Base-by-base conservation (phyloP, 257 asterid genomes). In the Solanum clarkiae region DNA sequence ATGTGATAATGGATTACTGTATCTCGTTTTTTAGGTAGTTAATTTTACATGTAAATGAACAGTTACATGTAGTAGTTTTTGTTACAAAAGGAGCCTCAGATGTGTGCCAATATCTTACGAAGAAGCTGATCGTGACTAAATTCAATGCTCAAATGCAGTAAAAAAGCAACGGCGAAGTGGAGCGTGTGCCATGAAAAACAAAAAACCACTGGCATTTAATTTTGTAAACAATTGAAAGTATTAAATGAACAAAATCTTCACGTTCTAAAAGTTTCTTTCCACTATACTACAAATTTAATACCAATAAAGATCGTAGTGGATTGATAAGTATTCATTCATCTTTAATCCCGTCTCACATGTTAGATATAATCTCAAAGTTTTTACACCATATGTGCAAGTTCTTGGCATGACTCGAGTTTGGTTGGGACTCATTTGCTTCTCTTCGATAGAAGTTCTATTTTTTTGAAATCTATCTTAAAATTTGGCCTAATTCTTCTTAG, bases 161-260 rank as follows among this genome's bases (percentile, higher is more conserved):
- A 24, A 32, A 54, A 55, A 0, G 16, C 45, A n/a, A 29, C 45
- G 84, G 86, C 47, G 80, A 40, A 84, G 22, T 29, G 87, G 55
- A 87, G 86, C 86, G 86, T 85, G 75, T 63, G 63, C 16, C 44
- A 47, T 84, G 69, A 42, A 75, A 84, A 75, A 8, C 42, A 36
- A 36, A 36, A 36, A 36, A 36, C 32, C 85, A 20, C 20, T 49
- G 40, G 14, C 17, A 32, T 68, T 16, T 68, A 32, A 15, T 69
- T 77, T 49, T 22, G 82, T 81, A 16, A 12, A 57, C 56, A 32
- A 32, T 18, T 56, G 18, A 56, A 81, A 10, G 14, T 36, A 57
- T 56, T 56, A 81, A 81, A 59, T 56, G 42, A 40, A 36, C 6
- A 20, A 12, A 57, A 59, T 40, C 74, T 45, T 42, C 69, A 57